Conservation (phyloP, 129 eudicot genomes). For the Dittrichia graveolens region DNA sequence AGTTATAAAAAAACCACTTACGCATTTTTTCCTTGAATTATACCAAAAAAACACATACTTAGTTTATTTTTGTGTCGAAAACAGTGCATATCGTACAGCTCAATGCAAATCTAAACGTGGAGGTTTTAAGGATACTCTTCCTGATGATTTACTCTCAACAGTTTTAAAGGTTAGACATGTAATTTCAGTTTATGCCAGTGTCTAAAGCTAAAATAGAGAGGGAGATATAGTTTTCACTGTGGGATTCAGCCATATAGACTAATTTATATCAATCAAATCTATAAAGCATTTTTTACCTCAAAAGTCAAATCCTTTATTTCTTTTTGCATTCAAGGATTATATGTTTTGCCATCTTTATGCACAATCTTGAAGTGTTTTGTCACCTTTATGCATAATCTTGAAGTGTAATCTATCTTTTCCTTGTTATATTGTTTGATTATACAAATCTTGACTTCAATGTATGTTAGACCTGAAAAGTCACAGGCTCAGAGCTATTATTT, state of each 20-base stretch:
- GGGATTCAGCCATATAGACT: background rate
- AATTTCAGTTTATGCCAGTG: background rate
- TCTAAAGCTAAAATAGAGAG: background rate
- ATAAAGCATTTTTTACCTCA: background rate
- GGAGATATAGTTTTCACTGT: background rate
- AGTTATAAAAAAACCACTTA: background rate
- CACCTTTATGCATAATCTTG: too few relatives aligned
- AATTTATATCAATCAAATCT: background rate
- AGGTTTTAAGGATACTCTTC: conserved; percentile 88
- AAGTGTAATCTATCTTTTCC: too few relatives aligned
- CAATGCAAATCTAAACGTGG: conserved; percentile 91
- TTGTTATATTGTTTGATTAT: background rate
- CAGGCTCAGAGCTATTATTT: background rate
- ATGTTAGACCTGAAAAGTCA: background rate
- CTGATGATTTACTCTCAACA: conserved; percentile 92
- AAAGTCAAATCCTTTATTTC: background rate
- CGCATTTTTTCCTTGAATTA: background rate
- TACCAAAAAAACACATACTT: background rate
- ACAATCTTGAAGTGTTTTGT: too few relatives aligned
- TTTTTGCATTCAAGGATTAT: too few relatives aligned
- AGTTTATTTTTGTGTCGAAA: background rate
- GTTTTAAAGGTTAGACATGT: conserved; percentile 68
- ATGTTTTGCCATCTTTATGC: too few relatives aligned
- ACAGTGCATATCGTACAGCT: conserved; percentile 88
- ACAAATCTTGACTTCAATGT: background rate